Base-by-base conservation (phyloP, 169 alveolate species). In the Plasmodium vinckei region DNA sequence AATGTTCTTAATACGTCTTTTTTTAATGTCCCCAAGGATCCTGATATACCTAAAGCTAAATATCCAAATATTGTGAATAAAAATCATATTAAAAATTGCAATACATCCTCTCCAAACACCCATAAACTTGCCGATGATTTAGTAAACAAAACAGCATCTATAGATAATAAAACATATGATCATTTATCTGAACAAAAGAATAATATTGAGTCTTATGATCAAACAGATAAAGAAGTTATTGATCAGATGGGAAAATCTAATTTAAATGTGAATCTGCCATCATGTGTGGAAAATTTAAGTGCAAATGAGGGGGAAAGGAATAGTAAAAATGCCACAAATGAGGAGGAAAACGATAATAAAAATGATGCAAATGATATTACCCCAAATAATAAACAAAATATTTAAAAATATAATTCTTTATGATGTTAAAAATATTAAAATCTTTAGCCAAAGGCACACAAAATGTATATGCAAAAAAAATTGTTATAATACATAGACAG, bases 1-100 rank as follows among this genome's bases (percentile, higher is more conserved):
- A 77, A 77, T 77, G 88, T 77, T 46, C 75, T 77, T 21, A 77
- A 44, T 56, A 63, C n/a, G 21, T 77, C 88, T 17, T 77, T 77
- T 64, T 77, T 77, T 68, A 51, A 68, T 42, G n/a, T 23, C 15
- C 53, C 88, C 49, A 77, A 77, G 47, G 88, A 77, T n/a, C 25
- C 46, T 39, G 61, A 63, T 49, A 21, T 21, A 0, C 63, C 49
- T n/a, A 64, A 56, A 64, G 49, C 25, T 33, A 64, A 17, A 1
- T n/a, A 65, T 47, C 57, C 47, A 63, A 27, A 44, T 33, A 33
- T 33, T 7, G 3, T 7, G 42, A 33, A 33, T 3, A 33, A 33
- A 33, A 33, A 33, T 64, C n/a, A 9, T 59, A 25, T 51, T 63
- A 56, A n/a, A 6, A 0, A 19, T 19, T 17, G 27, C 10, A 15